phyloP scores from a whole-genome alignment of 805 yeast genomes.

The Zygosaccharomyces bailii region DNA sequence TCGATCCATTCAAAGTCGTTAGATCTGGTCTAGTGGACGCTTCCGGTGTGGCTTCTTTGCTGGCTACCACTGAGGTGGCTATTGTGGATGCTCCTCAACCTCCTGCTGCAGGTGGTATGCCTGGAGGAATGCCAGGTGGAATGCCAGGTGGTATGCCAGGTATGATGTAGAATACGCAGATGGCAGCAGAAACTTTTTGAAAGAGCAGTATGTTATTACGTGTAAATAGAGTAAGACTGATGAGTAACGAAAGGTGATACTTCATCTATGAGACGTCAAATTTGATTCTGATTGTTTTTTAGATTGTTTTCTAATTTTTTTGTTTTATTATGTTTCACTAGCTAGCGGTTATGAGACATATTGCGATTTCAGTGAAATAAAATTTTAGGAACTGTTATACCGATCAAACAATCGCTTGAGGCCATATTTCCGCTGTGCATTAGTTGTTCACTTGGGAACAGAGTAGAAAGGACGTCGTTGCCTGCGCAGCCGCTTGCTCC shows the following conservation, averaged over 20 bases:
- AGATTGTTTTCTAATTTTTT: not conserved
- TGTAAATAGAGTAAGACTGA: slow-evolving; percentile 7
- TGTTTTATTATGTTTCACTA: not conserved
- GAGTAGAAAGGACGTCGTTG: not conserved
- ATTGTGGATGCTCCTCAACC: slow-evolving; percentile 94
- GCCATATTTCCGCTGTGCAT: not conserved
- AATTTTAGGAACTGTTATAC: not conserved
- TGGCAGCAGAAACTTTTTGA: not conserved
- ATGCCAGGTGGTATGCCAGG: slow-evolving; percentile 64
- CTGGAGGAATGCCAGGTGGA: slow-evolving; percentile 47
- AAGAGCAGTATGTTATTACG: slow-evolving; percentile 1
- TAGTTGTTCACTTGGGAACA: too few species aligned
- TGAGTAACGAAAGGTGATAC: slow-evolving; percentile 17
- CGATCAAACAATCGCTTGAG: not conserved
- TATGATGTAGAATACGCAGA: slow-evolving; percentile 34
- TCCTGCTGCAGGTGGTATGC: slow-evolving; percentile 53
- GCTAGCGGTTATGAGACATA: too few species aligned
- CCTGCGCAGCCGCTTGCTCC: not conserved
- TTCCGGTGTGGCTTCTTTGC: slow-evolving; percentile 92
- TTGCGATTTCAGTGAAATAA: not conserved
- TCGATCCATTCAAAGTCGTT: slow-evolving; percentile 97
- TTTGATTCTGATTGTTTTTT: not conserved
- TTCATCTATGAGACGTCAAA: not conserved
- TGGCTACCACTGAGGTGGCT: slow-evolving; percentile 98
- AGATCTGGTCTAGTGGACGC: slow-evolving; percentile 95